Base-by-base conservation (phyloP, 192 early-diverging fungal genomes). In the Phlyctochytrium planicorne region DNA sequence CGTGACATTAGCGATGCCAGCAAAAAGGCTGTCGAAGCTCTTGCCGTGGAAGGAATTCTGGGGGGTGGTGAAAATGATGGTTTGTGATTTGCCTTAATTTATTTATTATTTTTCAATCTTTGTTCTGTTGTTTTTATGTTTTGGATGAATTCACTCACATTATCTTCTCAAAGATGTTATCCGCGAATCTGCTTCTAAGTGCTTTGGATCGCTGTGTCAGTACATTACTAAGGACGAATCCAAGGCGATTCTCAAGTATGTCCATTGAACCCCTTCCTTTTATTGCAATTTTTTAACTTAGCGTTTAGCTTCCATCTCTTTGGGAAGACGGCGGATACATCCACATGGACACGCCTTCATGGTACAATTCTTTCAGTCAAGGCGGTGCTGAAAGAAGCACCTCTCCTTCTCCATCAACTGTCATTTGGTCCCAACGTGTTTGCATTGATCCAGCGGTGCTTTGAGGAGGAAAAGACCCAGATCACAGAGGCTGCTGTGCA, bases 41-140 rank as follows among this genome's bases (percentile, higher is more conserved):
- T 91, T 24, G 73, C 96, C 27, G 65, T 75, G 29, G 80, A 84
- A n/a, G 84, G 76, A 23, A 63, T 96, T 57, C 70, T 76, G n/a
- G 76, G 72, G n/a, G 59, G 59, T 29, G 75, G 72, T 34, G 81
- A 87, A 52, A 77, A 76, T 32, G 82, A 80, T 30, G 75, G 69
- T 65, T 31, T 3, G 59, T 75, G 30, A 25, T 20, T 33, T 29
- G 36, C 25, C 31, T 52, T 67, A 37, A 3, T 24, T 32, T 55
- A 12, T 66, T 75, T 52, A 36, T 20, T 32, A 34, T 63, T 34
- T 50, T n/a, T 50, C 12, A 50, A 14, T 50, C 25, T 40, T 23
- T 33, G n/a, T 79, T 55, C 23, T 31, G 62, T 29, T 47, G 6
- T 16, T 17, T 63, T 63, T 10, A 25, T 59, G 23, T 27, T 24